These are phyloP conservation scores for Candida ortonii DNA, from an alignment of 805 yeast species.

Conservation along the genomic window DNA sequence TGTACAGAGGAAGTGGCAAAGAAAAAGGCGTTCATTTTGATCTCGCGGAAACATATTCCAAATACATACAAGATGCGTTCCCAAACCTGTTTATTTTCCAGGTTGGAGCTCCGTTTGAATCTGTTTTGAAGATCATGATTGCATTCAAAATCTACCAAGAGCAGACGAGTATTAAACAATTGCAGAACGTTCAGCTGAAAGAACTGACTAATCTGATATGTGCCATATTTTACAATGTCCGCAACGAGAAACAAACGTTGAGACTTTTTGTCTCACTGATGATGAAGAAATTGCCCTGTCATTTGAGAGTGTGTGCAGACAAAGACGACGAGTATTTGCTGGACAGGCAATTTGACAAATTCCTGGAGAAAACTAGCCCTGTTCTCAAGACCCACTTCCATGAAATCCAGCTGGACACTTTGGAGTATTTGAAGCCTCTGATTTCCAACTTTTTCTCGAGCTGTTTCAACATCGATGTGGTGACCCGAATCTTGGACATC, in stretches of 20 bases:
- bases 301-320: slow-evolving; percentile 14
- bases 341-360: slow-evolving; percentile 47
- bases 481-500: slow-evolving; percentile 53
- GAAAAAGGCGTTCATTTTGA: slow-evolving; percentile 11
- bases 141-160: slow-evolving; percentile 20
- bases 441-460: slow-evolving; percentile 45
- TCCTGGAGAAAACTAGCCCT: slow-evolving; percentile 44
- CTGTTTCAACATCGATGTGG: slow-evolving; percentile 43
- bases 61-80: slow-evolving; percentile 24
- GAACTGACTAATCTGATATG: slow-evolving; percentile 27
- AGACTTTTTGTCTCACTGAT: slow-evolving; percentile 26
- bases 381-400: slow-evolving; percentile 50
- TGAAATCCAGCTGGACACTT: slow-evolving; percentile 38
- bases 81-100: slow-evolving; percentile 31
- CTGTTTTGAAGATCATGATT: slow-evolving; percentile 25
- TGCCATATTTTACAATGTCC: slow-evolving; percentile 25
- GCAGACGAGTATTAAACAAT: slow-evolving; percentile 2
- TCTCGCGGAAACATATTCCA: slow-evolving; percentile 24
- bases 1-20: slow-evolving; percentile 8
- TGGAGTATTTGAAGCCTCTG: slow-evolving; percentile 42
- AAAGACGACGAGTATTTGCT: slow-evolving; percentile 27
- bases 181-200: slow-evolving; percentile 14
- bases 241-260: slow-evolving; percentile 23
- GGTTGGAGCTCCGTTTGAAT: slow-evolving; percentile 30
- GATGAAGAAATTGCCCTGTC: slow-evolving; percentile 27